Evolutionary conservation across 352 stramenopile genomes (phyloP).

Genomic region (Blastocystis sp.): DNA sequence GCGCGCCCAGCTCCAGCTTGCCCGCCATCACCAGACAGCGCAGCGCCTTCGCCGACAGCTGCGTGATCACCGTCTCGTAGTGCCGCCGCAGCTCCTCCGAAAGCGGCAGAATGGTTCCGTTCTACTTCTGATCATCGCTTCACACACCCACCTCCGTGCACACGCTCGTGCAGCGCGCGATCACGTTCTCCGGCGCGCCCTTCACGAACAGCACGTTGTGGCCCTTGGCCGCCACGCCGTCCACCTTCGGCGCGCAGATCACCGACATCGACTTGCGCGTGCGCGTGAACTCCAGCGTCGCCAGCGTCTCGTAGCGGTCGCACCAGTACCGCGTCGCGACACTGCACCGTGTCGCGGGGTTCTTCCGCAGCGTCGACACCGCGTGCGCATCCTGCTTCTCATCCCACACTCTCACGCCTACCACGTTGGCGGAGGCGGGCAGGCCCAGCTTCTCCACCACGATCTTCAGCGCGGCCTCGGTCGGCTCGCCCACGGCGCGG

Average conservation of each 20-base stretch:
- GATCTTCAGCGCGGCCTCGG: conserved; percentile 90
- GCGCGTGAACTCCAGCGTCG: conserved; percentile 90
- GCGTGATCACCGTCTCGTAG: conserved; percentile 75
- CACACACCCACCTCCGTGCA: conserved; percentile 76
- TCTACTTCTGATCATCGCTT: neutral
- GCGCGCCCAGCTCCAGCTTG: conserved; percentile 72
- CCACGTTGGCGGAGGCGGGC: conserved; percentile 43
- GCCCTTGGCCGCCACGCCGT: conserved; percentile 59
- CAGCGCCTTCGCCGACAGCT: conserved; percentile 87
- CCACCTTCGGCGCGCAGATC: conserved; percentile 75
- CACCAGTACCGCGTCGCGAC: neutral
- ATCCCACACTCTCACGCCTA: neutral
- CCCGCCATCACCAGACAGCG: conserved; percentile 91
- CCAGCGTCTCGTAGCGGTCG: conserved; percentile 68
- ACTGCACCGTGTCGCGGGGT: neutral
- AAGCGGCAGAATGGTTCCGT: conserved; percentile 86
- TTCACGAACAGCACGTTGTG: conserved; percentile 95
- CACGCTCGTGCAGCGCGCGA: conserved; percentile 90
- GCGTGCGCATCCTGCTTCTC: neutral
- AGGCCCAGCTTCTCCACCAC: conserved; percentile 89
- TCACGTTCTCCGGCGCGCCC: conserved; percentile 90
- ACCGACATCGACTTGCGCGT: conserved; percentile 97
- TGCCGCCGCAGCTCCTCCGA: conserved; percentile 81
- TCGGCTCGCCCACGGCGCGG: conserved; percentile 75
- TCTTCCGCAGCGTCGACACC: neutral